Evolutionary conservation across 2,329 filamentous ascomycete species (phyloP).

Genomic region (Conoideocrella luteorostrata): DNA sequence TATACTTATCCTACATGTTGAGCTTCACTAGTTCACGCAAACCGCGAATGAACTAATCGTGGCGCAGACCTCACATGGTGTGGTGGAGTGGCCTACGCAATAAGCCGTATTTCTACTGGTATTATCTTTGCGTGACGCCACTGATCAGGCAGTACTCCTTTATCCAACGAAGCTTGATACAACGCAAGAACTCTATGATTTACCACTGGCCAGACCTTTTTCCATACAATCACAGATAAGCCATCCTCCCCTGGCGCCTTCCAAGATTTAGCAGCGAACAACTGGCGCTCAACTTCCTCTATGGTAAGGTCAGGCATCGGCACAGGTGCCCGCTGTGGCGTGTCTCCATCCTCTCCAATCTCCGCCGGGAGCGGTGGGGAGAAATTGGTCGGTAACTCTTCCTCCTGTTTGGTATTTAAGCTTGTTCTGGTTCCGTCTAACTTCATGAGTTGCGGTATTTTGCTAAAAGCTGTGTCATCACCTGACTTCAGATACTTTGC

Average conservation of each 20-base stretch:
- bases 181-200: constrained; percentile 7
- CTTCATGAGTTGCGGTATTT: background rate
- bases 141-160: too few relatives aligned
- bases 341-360: constrained; percentile 11
- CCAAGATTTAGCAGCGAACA: constrained; percentile 14
- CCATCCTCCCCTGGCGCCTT: constrained; percentile 15
- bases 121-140: too few relatives aligned
- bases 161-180: too few relatives aligned
- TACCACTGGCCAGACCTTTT: constrained; percentile 9
- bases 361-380: constrained; percentile 12
- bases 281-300: constrained; percentile 14
- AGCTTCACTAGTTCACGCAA: too few relatives aligned
- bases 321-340: constrained; percentile 6
- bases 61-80: too few relatives aligned
- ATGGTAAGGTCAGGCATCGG: constrained; percentile 13
- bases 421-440: constrained; percentile 13
- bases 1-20: too few relatives aligned
- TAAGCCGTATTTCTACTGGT: too few relatives aligned
- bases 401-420: constrained; percentile 11
- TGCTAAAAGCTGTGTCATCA: constrained; percentile 7
- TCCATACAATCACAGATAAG: constrained; percentile 12
- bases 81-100: too few relatives aligned
- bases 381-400: constrained; percentile 15
- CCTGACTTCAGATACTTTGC: constrained; percentile 20
- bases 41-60: too few relatives aligned